Conservation (phyloP, 1,284 basidiomycete species). For the Pyrrhoderma lamaoense region DNA sequence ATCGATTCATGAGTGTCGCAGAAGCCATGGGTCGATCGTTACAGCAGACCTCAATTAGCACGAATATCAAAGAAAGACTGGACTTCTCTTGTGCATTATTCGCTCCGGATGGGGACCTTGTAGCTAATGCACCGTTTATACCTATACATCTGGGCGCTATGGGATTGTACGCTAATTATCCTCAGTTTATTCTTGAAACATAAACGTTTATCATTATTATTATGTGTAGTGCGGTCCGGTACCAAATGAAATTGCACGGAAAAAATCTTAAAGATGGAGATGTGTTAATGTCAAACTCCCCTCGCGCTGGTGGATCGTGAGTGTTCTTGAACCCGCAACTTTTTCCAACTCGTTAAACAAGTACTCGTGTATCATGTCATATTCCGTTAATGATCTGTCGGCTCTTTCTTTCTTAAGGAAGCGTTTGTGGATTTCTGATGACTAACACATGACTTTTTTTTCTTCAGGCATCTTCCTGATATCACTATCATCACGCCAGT, state of each 20-base stretch:
- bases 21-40: conserved; percentile 90
- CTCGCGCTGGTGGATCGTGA: conserved; percentile 79
- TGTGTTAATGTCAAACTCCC: conserved; percentile 88
- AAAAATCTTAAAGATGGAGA: conserved; percentile 73
- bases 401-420: not conserved
- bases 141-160: conserved; percentile 76
- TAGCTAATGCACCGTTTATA: conserved; percentile 87
- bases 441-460: conserved; percentile 3
- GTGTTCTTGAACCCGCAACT: conserved; percentile 25
- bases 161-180: conserved; percentile 63
- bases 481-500: conserved; percentile 90
- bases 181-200: not conserved
- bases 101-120: conserved; percentile 83
- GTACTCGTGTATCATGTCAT: too few relatives aligned
- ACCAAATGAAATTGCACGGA: conserved; percentile 76
- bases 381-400: too few relatives aligned
- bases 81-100: conserved; percentile 91
- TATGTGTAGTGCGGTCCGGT: conserved; percentile 68
- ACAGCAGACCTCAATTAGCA: conserved; percentile 86
- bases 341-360: conserved; percentile 2
- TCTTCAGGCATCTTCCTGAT: conserved; percentile 67
- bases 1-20: conserved; percentile 88
- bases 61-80: conserved; percentile 85
- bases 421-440: not conserved
- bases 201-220: not conserved